phyloP scores from a whole-genome alignment of 2,329 filamentous ascomycete species.

The Pleurostoma richardsiae region DNA sequence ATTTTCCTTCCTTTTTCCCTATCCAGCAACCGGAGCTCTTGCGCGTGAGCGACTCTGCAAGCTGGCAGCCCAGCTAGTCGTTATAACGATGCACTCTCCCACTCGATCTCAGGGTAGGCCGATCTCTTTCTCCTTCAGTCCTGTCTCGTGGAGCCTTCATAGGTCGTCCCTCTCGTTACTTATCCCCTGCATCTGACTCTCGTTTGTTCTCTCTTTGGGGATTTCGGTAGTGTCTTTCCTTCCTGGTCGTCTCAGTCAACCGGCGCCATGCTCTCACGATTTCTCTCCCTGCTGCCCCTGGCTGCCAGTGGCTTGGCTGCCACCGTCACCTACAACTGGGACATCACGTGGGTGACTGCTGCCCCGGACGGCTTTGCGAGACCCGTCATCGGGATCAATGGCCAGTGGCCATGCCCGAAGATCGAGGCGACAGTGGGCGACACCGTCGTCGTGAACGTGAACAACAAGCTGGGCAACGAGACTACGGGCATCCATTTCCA shows the following conservation, averaged over 20 bases:
- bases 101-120: not conserved
- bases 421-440: conserved; percentile 49
- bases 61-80: not conserved
- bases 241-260: not conserved
- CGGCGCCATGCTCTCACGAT: conserved; percentile 2
- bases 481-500: conserved; percentile 53
- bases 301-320: conserved; percentile 18
- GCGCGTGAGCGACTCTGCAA: not conserved
- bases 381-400: conserved; percentile 50
- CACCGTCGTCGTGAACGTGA: conserved; percentile 40
- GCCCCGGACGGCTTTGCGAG: conserved; percentile 29
- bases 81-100: not conserved
- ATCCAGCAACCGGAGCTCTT: too few relatives aligned
- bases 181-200: not conserved
- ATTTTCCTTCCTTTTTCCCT: too few relatives aligned
- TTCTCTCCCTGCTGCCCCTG: conserved; percentile 9
- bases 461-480: conserved; percentile 47
- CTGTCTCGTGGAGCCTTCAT: too few relatives aligned
- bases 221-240: not conserved
- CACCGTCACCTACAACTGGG: conserved; percentile 30
- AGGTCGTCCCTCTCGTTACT: too few relatives aligned
- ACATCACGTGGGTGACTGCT: conserved; percentile 32
- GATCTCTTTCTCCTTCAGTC: not conserved
- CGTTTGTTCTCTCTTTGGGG: not conserved
- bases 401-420: conserved; percentile 54